Percentiles rank a stretch among this genome's conserved stretches.
phyloP scores from a whole-genome alignment of 1,284 basidiomycete species.

The Trichosporon sp. region DNA sequence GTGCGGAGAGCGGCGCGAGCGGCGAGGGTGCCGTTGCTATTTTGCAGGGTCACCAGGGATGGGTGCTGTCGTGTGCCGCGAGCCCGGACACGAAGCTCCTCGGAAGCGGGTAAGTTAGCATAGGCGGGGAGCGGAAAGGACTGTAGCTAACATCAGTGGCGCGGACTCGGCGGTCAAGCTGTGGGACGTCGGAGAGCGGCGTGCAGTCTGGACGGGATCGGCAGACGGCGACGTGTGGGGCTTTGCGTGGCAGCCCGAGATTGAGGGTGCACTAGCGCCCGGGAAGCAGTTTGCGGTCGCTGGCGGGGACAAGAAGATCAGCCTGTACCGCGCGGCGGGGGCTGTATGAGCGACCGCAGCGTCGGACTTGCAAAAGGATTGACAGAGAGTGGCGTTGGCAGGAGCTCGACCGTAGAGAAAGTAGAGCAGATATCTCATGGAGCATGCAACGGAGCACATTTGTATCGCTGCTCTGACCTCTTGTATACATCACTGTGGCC shows the following conservation, averaged over 20 bases:
- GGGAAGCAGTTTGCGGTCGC: conserved; percentile 66
- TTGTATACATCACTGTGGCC: too few species aligned
- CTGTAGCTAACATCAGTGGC: conserved; percentile 52
- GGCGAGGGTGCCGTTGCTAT: conserved; percentile 69
- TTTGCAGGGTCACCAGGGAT: conserved; percentile 74
- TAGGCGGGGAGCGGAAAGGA: not conserved
- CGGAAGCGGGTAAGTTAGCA: conserved; percentile 62
- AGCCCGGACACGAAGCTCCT: conserved; percentile 70
- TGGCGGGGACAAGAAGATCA: conserved; percentile 69
- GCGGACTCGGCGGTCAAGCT: conserved; percentile 79
- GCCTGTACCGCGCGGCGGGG: conserved; percentile 54
- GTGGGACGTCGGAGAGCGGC: conserved; percentile 74
- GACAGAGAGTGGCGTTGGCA: too few species aligned
- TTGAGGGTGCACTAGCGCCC: conserved; percentile 52
- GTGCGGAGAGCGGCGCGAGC: conserved; percentile 23
- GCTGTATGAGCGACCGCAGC: conserved; percentile 12
- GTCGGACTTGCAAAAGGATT: too few species aligned
- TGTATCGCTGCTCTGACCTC: too few species aligned
- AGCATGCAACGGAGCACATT: not conserved
- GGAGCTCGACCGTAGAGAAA: too few species aligned
- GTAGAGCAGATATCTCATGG: not conserved
- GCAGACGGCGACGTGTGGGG: conserved; percentile 79
- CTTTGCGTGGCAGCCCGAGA: conserved; percentile 69
- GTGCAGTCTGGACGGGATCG: conserved; percentile 68
- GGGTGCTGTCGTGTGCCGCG: conserved; percentile 73